Evolutionary conservation across 495 filamentous ascomycete genomes (phyloP).

Genomic region (Xylaria bambusicola): DNA sequence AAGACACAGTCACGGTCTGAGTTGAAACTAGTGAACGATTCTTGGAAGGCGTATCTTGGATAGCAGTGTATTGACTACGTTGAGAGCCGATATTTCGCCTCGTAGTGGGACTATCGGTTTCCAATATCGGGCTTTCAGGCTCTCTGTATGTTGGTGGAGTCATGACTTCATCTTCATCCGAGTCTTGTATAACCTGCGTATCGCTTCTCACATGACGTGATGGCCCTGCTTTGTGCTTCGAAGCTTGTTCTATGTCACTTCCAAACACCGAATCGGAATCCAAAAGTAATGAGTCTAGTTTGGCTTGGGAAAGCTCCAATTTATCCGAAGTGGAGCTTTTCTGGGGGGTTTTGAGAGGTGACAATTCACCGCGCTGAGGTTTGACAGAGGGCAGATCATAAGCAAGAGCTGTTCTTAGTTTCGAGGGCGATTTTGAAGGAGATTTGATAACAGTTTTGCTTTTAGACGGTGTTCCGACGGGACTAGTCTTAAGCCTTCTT

Average conservation of each 20-base stretch:
- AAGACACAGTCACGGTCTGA: slow-evolving; percentile 20
- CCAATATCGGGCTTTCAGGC: slow-evolving; percentile 18
- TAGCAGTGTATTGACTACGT: slow-evolving; percentile 22
- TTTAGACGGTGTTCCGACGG: slow-evolving; percentile 21
- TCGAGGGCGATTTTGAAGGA: slow-evolving; percentile 21
- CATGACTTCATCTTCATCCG: slow-evolving; percentile 50
- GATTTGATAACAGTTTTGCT: slow-evolving; percentile 4
- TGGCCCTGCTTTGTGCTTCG: background rate
- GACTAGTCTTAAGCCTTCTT: slow-evolving; percentile 29
- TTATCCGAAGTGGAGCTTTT: slow-evolving; percentile 6
- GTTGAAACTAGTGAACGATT: slow-evolving; percentile 16
- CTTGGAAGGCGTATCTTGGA: slow-evolving; percentile 26
- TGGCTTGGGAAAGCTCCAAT: background rate
- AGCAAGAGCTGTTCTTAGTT: slow-evolving; percentile 10
- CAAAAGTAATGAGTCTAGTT: slow-evolving; percentile 1
- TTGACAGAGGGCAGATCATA: slow-evolving; percentile 7
- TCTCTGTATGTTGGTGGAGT: slow-evolving; percentile 30
- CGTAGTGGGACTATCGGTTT: slow-evolving; percentile 21
- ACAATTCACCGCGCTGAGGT: slow-evolving; percentile 20
- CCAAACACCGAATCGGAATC: slow-evolving; percentile 13
- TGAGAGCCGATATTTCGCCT: slow-evolving; percentile 21
- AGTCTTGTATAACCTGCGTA: slow-evolving; percentile 46
- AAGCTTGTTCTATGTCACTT: slow-evolving; percentile 4
- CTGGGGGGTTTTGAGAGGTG: slow-evolving; percentile 22
- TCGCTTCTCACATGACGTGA: slow-evolving; percentile 13